Percentiles rank a stretch among this genome's conserved stretches.
phyloP scores from a whole-genome alignment of 345 rosid species.

The Balakata baccata region DNA sequence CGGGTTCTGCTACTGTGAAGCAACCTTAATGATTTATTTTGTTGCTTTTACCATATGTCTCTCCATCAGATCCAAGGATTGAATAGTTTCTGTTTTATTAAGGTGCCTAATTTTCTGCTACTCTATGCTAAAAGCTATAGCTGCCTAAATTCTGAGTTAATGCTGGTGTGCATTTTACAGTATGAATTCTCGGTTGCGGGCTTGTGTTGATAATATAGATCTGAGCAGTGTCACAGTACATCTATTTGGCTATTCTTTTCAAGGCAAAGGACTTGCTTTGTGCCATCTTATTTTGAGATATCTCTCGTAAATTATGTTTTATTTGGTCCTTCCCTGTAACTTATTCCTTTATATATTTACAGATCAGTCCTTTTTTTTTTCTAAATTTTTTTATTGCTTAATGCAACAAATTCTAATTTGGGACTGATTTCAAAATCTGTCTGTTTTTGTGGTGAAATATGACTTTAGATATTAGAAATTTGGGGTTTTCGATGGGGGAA shows the following conservation, averaged over 20 bases:
- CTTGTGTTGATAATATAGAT: neutral
- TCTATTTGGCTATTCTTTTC: neutral
- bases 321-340: neutral
- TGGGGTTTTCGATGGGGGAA: neutral
- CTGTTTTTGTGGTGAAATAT: neutral
- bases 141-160: neutral
- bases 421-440: neutral
- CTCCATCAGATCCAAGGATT: neutral
- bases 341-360: neutral
- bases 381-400: neutral
- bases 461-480: neutral
- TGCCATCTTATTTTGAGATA: neutral
- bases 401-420: neutral
- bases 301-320: neutral
- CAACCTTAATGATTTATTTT: neutral
- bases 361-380: neutral
- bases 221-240: neutral
- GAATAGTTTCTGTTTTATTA: neutral
- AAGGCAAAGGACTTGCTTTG: neutral
- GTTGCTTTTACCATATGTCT: slow-evolving; percentile 2
- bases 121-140: neutral
- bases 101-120: neutral
- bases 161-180: neutral
- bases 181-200: neutral
- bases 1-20: neutral